phyloP scores from a whole-genome alignment of 2,329 filamentous ascomycete species.

The Penicillium verrucosum region DNA sequence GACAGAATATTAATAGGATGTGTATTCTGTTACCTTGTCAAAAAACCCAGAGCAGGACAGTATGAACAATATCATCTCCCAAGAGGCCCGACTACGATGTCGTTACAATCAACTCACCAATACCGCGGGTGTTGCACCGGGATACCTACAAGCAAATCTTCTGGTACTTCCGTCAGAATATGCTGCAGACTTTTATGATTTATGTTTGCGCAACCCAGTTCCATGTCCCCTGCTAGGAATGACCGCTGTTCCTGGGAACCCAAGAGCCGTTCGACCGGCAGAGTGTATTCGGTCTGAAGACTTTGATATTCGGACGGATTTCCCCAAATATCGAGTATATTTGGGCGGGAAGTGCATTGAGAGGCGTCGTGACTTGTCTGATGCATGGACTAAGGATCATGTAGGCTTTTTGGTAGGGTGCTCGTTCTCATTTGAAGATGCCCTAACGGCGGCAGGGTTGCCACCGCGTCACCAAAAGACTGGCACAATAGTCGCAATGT shows the following conservation, averaged over 20 bases:
- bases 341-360: conserved; percentile 44
- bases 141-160: conserved; percentile 61
- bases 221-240: conserved; percentile 60
- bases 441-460: conserved; percentile 52
- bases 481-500: conserved; percentile 59
- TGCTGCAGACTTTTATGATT: conserved; percentile 56
- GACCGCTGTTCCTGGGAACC: conserved; percentile 38
- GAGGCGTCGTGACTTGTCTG: conserved; percentile 44
- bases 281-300: conserved; percentile 29
- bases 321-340: conserved; percentile 59
- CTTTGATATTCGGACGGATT: conserved; percentile 58
- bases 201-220: conserved; percentile 61
- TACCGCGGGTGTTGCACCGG: conserved; percentile 56
- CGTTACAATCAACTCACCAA: conserved; percentile 41
- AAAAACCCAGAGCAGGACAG: too few relatives aligned
- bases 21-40: not conserved
- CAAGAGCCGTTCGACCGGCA: conserved; percentile 17
- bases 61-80: conserved; percentile 13
- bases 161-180: conserved; percentile 57
- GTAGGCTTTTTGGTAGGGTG: conserved; percentile 63
- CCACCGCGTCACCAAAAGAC: conserved; percentile 50
- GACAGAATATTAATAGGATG: not conserved
- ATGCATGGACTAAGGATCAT: conserved; percentile 57
- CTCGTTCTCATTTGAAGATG: conserved; percentile 61
- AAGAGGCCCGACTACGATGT: conserved; percentile 45